Evolutionary conservation across 768 basidiomycete genomes (phyloP).

Genomic region (Phylloporus sp.): DNA sequence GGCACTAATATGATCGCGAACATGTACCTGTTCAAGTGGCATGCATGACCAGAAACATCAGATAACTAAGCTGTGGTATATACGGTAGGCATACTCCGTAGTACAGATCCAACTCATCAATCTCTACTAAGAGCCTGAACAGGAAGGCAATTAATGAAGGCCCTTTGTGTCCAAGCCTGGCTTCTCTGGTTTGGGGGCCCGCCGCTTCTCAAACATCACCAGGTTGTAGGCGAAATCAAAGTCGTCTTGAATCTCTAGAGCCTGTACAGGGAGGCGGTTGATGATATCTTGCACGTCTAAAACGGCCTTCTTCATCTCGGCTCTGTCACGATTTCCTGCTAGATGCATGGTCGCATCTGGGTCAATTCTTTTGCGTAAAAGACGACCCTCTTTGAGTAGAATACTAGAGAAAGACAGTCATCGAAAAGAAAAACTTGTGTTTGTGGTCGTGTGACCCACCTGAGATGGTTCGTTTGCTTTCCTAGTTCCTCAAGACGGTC

Average conservation of each 20-base stretch:
- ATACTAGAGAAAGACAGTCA: slow-evolving; percentile 13
- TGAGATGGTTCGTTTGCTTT: slow-evolving; percentile 27
- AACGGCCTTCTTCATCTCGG: slow-evolving; percentile 26
- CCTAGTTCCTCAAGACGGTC: slow-evolving; percentile 34
- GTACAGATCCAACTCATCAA: too few relatives aligned
- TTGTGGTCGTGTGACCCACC: slow-evolving; percentile 25
- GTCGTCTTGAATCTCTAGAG: slow-evolving; percentile 21
- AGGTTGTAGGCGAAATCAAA: slow-evolving; percentile 32
- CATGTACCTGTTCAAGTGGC: too few relatives aligned
- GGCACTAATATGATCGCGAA: too few relatives aligned
- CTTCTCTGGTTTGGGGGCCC: slow-evolving; percentile 8
- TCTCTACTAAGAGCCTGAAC: too few relatives aligned
- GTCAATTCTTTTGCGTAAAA: slow-evolving; percentile 30
- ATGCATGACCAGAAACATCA: too few relatives aligned
- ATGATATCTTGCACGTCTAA: slow-evolving; percentile 28
- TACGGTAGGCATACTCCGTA: too few relatives aligned
- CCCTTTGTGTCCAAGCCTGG: slow-evolving; percentile 26
- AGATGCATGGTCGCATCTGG: slow-evolving; percentile 31
- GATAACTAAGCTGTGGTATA: too few relatives aligned
- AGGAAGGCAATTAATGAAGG: too few relatives aligned
- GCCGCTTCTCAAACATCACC: slow-evolving; percentile 25
- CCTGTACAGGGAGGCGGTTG: slow-evolving; percentile 17
- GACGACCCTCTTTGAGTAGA: slow-evolving; percentile 22
- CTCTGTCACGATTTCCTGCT: slow-evolving; percentile 12
- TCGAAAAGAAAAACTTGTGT: not conserved